These are phyloP conservation scores for Echria macrotheca DNA, from an alignment of 495 filamentous ascomycete species.

Conservation along the genomic window DNA sequence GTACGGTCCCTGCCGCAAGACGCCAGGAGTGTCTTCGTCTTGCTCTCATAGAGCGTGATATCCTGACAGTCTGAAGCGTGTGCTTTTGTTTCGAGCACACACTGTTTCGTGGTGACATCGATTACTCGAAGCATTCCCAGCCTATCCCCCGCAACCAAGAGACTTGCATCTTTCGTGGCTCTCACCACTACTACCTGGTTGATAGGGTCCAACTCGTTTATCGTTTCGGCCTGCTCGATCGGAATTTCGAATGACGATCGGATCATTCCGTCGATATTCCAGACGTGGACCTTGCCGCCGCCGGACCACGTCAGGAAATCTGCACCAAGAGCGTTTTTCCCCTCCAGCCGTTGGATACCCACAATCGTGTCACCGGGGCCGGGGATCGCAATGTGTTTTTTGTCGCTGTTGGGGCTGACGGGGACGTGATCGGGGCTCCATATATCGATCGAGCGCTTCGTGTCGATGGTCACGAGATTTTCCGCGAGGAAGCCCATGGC, in stretches of 20 bases:
- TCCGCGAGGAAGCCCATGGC: conserved; percentile 67
- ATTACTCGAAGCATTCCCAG: conserved; percentile 67
- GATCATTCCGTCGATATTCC: conserved; percentile 68
- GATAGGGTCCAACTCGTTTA: conserved; percentile 49
- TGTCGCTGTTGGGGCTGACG: conserved; percentile 22
- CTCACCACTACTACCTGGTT: conserved; percentile 76
- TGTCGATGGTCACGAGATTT: conserved; percentile 71
- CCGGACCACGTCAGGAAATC: conserved; percentile 85
- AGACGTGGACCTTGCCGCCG: conserved; percentile 71
- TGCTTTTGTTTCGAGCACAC: conserved; percentile 65
- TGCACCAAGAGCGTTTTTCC: conserved; percentile 52
- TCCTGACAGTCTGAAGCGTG: conserved; percentile 83
- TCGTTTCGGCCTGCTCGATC: conserved; percentile 56
- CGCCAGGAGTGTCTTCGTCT: conserved; percentile 57
- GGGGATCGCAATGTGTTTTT: conserved; percentile 42
- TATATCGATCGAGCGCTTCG: conserved; percentile 64
- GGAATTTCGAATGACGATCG: conserved; percentile 57
- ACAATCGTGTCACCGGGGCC: conserved; percentile 76
- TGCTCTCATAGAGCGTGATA: conserved; percentile 59
- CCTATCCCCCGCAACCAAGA: conserved; percentile 78
- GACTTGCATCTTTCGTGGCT: conserved; percentile 52
- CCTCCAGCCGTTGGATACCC: conserved; percentile 60
- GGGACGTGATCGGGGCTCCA: conserved; percentile 42
- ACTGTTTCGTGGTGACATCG: conserved; percentile 44
- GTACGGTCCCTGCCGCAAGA: conserved; percentile 84